Percentiles rank a stretch among this genome's conserved stretches.
Evolutionary conservation across 2,329 filamentous ascomycete genomes (phyloP).

Genomic region (Clathrospora elynae): DNA sequence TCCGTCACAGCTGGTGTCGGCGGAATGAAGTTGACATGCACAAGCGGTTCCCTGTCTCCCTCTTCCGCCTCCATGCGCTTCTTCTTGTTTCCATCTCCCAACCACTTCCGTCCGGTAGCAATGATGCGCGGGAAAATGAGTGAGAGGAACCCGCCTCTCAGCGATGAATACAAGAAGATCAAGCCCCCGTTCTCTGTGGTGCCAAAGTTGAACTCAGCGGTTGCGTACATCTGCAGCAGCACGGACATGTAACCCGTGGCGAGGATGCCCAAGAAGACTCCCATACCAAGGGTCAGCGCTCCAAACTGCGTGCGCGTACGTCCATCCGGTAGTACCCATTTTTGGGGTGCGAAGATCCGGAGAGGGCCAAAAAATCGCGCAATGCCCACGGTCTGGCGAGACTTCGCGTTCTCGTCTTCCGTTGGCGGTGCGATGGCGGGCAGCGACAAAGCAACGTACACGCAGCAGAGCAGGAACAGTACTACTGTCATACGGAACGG

Average conservation of each 20-base stretch:
- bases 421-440: conserved; percentile 56
- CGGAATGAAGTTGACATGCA: conserved; percentile 32
- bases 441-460: conserved; percentile 51
- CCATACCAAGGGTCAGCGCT: conserved; percentile 66
- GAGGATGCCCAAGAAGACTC: conserved; percentile 70
- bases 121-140: conserved; percentile 55
- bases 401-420: conserved; percentile 38
- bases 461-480: conserved; percentile 56
- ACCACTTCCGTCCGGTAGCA: conserved; percentile 48
- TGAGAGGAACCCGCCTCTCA: conserved; percentile 53
- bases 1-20: conserved; percentile 39
- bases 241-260: conserved; percentile 71
- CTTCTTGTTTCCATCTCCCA: conserved; percentile 33
- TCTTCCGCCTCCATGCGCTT: conserved; percentile 4
- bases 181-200: conserved; percentile 54
- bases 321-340: conserved; percentile 59
- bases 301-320: conserved; percentile 62
- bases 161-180: conserved; percentile 53
- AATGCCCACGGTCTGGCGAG: conserved; percentile 46
- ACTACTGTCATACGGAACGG: conserved; percentile 69
- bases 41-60: conserved; percentile 17
- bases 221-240: conserved; percentile 58
- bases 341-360: conserved; percentile 64
- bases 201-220: conserved; percentile 52
- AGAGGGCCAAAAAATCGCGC: conserved; percentile 67